Evolutionary conservation across 129 eudicot genomes (phyloP), one percentile per base, ranked within the genome.

Genomic region (Dittrichia graveolens): DNA sequence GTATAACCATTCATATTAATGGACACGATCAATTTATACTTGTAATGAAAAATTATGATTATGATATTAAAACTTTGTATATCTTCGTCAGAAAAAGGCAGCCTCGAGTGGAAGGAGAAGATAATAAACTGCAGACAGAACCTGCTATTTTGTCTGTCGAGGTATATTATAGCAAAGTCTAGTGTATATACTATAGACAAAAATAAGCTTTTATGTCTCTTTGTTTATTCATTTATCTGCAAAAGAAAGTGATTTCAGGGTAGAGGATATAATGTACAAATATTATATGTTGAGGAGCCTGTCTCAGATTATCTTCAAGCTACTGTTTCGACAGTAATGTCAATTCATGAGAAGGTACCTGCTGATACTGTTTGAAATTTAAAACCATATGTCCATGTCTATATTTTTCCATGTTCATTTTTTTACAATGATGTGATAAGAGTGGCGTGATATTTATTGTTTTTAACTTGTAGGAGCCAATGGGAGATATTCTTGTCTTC

Each of bases 131-230:
- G 53, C 85, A 71, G 48, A 81, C 69, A 49, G 97, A 94, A 66
- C 93, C 99, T 70, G 99, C 97, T 69, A 90, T 94, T 79, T 81
- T 94, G 69, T 94, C 99, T 24, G 97, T 94, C 69, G 99, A 94
- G 99, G 99, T 90, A 90, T 52, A 24, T 49, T 62, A 43, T 45
- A 56, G 45, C 42, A 18, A 40, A 69, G 3, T 63, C 18, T 18
- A 6, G 15, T 72, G 46, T 34, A 34, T 39, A 52, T 54, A 24
- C 5, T 8, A 14, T 18, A 67, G 7, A 46, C 37, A 19, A 11
- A 40, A 45, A 49, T 37, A 70, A 80, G 52, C 38, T 11, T 69
- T 11, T 69, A 68, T 35, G 24, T 18, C 47, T 60, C 34, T 74
- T 54, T 45, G 42, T 67, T 65, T 65, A 34, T 58, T 81, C 60